A percentile compares a stretch with the other conserved stretches of the same genome.
These are phyloP conservation scores for Niebla homalea DNA, from an alignment of 495 filamentous ascomycete species.

Conservation along the genomic window DNA sequence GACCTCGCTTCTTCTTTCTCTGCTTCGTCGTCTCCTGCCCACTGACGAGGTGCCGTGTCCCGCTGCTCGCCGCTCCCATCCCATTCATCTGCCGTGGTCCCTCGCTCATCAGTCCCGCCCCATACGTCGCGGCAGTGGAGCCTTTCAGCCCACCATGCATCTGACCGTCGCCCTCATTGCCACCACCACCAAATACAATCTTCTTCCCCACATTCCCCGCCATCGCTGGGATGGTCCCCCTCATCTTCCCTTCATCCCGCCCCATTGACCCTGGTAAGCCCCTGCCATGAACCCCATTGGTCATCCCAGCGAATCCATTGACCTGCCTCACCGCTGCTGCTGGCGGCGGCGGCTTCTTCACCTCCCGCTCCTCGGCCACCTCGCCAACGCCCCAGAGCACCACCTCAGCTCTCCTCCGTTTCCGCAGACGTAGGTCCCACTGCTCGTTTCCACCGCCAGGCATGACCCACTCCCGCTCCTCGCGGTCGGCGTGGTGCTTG, in stretches of 20 bases:
- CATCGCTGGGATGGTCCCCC: not conserved
- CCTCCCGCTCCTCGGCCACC: conserved; percentile 21
- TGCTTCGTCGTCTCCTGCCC: not conserved
- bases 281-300: not conserved
- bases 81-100: not conserved
- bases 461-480: conserved; percentile 24
- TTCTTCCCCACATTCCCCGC: conserved; percentile 13
- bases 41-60: not conserved
- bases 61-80: not conserved
- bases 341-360: not conserved
- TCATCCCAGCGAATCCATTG: not conserved
- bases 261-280: not conserved
- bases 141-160: not conserved
- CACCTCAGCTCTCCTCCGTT: conserved; percentile 34
- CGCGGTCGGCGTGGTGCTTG: conserved; percentile 23
- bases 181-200: conserved; percentile 9
- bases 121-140: not conserved
- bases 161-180: not conserved
- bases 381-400: conserved; percentile 31
- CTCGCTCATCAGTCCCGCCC: not conserved
- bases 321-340: too few species aligned
- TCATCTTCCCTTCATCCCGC: not conserved
- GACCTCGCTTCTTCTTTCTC: conserved; percentile 42
- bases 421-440: conserved; percentile 25
- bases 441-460: conserved; percentile 21